phyloP scores from a whole-genome alignment of 768 basidiomycete species.

The Termitomyces eurrhizus region DNA sequence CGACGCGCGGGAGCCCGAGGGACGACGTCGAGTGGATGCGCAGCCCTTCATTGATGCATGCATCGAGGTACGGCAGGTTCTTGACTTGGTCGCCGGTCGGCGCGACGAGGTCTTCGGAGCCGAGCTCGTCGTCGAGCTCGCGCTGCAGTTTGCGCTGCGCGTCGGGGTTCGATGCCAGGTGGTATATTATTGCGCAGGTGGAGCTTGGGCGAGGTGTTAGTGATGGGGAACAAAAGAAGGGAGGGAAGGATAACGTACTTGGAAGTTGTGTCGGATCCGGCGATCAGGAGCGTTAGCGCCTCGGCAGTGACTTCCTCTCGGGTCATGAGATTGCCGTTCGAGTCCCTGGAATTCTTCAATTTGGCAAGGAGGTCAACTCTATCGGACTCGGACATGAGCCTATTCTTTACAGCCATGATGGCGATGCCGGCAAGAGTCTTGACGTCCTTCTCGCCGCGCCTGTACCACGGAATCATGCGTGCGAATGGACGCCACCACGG shows the following conservation, averaged over 20 bases:
- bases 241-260: conserved; percentile 49
- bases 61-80: conserved; percentile 73
- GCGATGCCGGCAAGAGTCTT: conserved; percentile 75
- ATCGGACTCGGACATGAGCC: conserved; percentile 65
- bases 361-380: conserved; percentile 80
- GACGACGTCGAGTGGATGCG: conserved; percentile 83
- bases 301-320: conserved; percentile 85
- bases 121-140: conserved; percentile 66
- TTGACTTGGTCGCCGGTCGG: conserved; percentile 69
- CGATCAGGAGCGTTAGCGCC: conserved; percentile 80
- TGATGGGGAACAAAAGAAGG: neutral
- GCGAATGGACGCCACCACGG: conserved; percentile 65
- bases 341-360: conserved; percentile 74
- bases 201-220: conserved; percentile 44
- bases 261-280: conserved; percentile 90
- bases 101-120: conserved; percentile 54
- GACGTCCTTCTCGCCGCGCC: conserved; percentile 60
- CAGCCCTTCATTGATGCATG: conserved; percentile 83
- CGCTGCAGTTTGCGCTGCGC: conserved; percentile 70
- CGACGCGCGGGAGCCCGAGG: conserved; percentile 78
- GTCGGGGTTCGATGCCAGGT: conserved; percentile 65
- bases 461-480: conserved; percentile 72
- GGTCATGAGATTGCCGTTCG: conserved; percentile 77
- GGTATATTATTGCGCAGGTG: conserved; percentile 85
- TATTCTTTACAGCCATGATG: conserved; percentile 74